phyloP scores from a whole-genome alignment of 2,329 filamentous ascomycete species.

The Aureobasidium sp. region DNA sequence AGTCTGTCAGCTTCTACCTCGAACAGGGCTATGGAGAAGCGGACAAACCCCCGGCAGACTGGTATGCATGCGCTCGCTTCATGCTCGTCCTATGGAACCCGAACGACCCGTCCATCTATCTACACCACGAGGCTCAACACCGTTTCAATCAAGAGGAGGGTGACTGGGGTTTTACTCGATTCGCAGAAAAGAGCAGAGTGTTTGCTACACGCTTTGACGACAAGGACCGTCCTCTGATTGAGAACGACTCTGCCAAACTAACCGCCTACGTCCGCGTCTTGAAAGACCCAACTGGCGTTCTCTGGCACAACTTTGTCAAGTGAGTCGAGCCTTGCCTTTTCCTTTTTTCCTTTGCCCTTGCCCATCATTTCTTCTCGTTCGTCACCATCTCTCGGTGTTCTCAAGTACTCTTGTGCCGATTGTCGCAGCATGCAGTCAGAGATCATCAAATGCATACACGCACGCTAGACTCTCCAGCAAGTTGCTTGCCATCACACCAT shows the following conservation, averaged over 20 bases:
- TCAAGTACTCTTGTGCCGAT: background rate
- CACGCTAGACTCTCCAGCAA: background rate
- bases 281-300: constrained; percentile 77
- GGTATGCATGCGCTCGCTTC: constrained; percentile 96
- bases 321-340: constrained; percentile 22
- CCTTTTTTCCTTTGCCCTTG: background rate
- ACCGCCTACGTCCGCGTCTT: constrained; percentile 76
- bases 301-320: constrained; percentile 87
- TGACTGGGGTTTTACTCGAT: constrained; percentile 98
- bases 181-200: constrained; percentile 78
- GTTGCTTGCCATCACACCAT: background rate
- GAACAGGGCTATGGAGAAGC: constrained; percentile 79
- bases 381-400: background rate
- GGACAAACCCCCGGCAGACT: constrained; percentile 74
- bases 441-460: background rate
- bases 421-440: background rate
- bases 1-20: constrained; percentile 89
- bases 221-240: constrained; percentile 60
- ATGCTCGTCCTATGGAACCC: constrained; percentile 89
- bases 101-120: constrained; percentile 77
- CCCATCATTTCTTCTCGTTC: background rate
- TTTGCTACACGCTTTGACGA: constrained; percentile 73
- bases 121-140: constrained; percentile 74
- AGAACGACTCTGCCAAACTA: constrained; percentile 69
- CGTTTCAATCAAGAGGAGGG: constrained; percentile 94